Base-by-base conservation (phyloP, 2,329 filamentous ascomycete species). In the Amesomyces nigricolor region DNA sequence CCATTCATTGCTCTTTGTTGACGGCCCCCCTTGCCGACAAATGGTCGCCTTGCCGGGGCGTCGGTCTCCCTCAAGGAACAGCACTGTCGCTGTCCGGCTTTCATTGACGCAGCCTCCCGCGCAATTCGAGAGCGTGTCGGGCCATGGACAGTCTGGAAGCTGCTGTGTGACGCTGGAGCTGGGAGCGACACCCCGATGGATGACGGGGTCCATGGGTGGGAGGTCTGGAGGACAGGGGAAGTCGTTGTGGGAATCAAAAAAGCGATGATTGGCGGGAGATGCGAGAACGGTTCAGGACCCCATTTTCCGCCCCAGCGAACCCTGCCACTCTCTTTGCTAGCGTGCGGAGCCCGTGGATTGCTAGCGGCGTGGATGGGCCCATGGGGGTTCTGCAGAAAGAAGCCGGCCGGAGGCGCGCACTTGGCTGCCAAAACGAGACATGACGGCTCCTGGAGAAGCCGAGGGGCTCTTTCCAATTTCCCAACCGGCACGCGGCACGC, bases 211-310 rank as follows among this genome's bases (percentile, higher is more conserved):
- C 32, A 35, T 35, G n/a, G 29, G 32, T n/a, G 16, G 16, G 22
- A 6, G 19, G 17, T 30, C n/a, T 6, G 17, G 35, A 16, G 35
- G 35, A 32, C 22, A 42, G 43, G 42, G 51, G n/a, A 10, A 16
- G 47, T 40, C 22, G 29, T 37, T 50, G 30, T 44, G 38, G 35
- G 45, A 2, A 11, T 22, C 22, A 26, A 9, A 22, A 16, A n/a
- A 14, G 14, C 39, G 16, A 17, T 47, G 51, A 57, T 54, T 57
- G 55, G 51, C 51, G 37, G 55, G 37, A 47, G 22, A 39, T 19
- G 43, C 51, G 43, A 51, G 32, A 50, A 26, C 38, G 55, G 29
- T 47, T 46, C 45, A n/a, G 54, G 45, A 19, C 10, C 53, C 22
- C 47, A 19, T 51, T 51, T 45, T 40, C n/a, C 26, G 30, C 29